A percentile compares a stretch with the other conserved stretches of the same genome.
Conservation (phyloP, 108 stramenopile genomes). For the Licmophora abbreviata region DNA sequence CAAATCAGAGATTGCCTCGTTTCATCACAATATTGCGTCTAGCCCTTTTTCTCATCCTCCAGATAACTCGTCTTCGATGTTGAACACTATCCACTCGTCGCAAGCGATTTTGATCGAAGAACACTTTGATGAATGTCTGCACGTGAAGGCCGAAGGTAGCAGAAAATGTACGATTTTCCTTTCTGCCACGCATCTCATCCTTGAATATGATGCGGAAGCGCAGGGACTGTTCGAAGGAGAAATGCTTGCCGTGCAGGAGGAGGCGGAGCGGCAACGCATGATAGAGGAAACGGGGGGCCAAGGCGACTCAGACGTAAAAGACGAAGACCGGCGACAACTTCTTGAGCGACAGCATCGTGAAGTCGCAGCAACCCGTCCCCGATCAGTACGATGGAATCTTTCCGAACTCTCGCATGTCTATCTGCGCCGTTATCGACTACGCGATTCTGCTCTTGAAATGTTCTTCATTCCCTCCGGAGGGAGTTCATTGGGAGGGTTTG, state of each 20-base stretch:
- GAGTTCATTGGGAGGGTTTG: conserved; percentile 61
- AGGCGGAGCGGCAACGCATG: conserved; percentile 40
- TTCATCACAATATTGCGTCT: conserved; percentile 34
- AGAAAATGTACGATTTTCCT: conserved; percentile 67
- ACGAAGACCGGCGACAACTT: conserved; percentile 40
- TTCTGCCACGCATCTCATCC: conserved; percentile 75
- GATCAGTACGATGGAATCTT: conserved; percentile 85
- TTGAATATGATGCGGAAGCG: conserved; percentile 72
- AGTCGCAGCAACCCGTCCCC: conserved; percentile 59
- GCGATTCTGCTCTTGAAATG: conserved; percentile 91
- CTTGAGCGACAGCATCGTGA: conserved; percentile 33
- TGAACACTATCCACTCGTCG: conserved; percentile 68
- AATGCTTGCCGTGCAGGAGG: conserved; percentile 47
- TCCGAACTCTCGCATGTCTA: conserved; percentile 86
- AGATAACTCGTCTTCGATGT: conserved; percentile 45
- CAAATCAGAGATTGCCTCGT: conserved; percentile 12
- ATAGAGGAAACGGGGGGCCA: conserved; percentile 37
- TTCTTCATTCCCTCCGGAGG: conserved; percentile 92
- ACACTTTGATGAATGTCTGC: conserved; percentile 74
- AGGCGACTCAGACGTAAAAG: conserved; percentile 18
- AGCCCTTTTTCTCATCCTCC: conserved; percentile 40
- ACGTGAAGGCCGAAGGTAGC: conserved; percentile 74
- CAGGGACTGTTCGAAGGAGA: conserved; percentile 78
- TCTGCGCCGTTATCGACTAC: conserved; percentile 84
- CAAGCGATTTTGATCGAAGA: conserved; percentile 63